Evolutionary conservation across 306 rosid species (phyloP), one percentile per base, ranked within the genome.

Genomic region (Vigna nakashimae): DNA sequence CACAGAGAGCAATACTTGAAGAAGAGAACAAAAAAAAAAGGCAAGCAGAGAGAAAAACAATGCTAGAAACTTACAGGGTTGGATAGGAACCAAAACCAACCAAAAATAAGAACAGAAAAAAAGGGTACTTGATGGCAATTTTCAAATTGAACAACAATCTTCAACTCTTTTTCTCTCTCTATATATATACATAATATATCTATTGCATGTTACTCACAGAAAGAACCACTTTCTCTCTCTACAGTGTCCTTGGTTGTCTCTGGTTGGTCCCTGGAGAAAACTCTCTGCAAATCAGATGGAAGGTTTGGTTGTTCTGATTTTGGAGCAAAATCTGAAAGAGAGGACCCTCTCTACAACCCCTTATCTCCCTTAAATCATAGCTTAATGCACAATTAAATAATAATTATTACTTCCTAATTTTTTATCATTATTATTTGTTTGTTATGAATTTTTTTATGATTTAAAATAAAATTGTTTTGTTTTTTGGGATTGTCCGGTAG

Each of bases 11-110:
- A 30, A 7, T 5, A 10, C 15, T 52, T 12, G 26, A 65, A 40
- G 70, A 65, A 40, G 51, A 65, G 51, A 73, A 34, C 16, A 20
- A 66, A 13, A 18, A 9, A 9, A n/a, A 42, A n/a, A 51, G 26
- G 7, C 58, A 38, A 26, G 2, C 15, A 34, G 20, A 73, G 24
- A 42, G 38, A 51, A 58, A 20, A 58, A 20, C 65, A 72, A 74
- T 58, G 80, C 76, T 57, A 48, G 71, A 76, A 70, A 82, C 84
- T 75, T 83, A 85, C 86, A 71, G 62, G 90, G 75, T 82, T 85
- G 90, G 92, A 89, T 83, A 88, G 86, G 88, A 81, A 84, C 89
- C 60, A 73, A 82, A 79, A 72, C 68, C 26, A 38, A 70, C 42
- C 51, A 9, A 46, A 65, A 45, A 45, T 45, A 45, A 12, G 15